phyloP scores from a whole-genome alignment of 176 grass and related monocot genomes.

The Oropetium thomaeum region DNA sequence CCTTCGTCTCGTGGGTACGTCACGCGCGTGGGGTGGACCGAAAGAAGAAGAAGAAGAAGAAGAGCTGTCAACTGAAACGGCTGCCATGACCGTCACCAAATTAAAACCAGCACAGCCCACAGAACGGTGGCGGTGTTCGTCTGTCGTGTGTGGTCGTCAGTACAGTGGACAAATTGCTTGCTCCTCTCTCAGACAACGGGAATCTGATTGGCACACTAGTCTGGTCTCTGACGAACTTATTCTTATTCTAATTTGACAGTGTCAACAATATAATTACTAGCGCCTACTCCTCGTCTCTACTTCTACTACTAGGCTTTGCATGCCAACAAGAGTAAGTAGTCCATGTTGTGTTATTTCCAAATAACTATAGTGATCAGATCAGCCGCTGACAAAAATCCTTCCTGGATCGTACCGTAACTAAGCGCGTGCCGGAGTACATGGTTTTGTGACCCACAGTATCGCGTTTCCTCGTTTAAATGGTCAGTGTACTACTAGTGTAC shows the following conservation, averaged over 20 bases:
- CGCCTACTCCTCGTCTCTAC: too few species aligned
- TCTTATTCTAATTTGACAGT: too few species aligned
- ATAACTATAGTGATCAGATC: not conserved
- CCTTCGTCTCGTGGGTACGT: not conserved
- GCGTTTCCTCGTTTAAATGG: not conserved
- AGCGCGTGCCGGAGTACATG: not conserved
- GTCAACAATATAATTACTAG: too few species aligned
- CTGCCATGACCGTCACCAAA: not conserved
- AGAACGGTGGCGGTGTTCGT: not conserved
- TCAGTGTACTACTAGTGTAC: too few species aligned
- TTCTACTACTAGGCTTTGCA: too few species aligned
- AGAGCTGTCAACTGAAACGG: not conserved
- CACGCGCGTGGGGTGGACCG: not conserved
- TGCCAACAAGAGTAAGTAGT: too few species aligned
- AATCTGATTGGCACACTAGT: not conserved
- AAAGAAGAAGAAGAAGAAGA: not conserved
- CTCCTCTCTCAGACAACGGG: too few species aligned
- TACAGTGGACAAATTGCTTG: not conserved
- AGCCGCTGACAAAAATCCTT: not conserved
- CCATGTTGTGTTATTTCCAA: not conserved
- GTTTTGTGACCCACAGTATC: conserved; percentile 29
- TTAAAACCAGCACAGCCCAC: conserved; percentile 10
- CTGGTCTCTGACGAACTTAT: not conserved
- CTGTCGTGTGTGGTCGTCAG: too few species aligned
- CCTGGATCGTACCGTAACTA: not conserved